These are phyloP conservation scores for Rhodosporidiobolus odoratus DNA, from an alignment of 768 basidiomycete species.

Conservation along the genomic window DNA sequence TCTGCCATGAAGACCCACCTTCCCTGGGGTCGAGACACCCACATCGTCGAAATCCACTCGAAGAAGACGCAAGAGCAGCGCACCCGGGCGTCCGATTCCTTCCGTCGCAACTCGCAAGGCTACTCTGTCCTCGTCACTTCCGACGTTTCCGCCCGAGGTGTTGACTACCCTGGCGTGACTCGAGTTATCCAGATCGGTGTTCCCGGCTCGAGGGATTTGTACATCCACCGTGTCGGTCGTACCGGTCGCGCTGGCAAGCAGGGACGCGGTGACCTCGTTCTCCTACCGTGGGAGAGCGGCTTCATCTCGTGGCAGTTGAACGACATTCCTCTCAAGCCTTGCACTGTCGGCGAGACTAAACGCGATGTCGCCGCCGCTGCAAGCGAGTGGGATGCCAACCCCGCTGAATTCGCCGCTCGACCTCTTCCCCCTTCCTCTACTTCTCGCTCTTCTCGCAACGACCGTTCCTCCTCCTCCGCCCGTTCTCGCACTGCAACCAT, in stretches of 20 bases:
- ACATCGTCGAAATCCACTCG: slow-evolving; percentile 68
- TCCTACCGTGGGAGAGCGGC: slow-evolving; percentile 54
- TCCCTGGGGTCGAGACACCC: slow-evolving; percentile 58
- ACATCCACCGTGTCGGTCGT: slow-evolving; percentile 50
- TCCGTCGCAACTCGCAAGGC: slow-evolving; percentile 63
- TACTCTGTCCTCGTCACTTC: slow-evolving; percentile 51
- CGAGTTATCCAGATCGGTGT: slow-evolving; percentile 79
- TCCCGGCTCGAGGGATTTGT: slow-evolving; percentile 59
- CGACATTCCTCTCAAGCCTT: slow-evolving; percentile 63
- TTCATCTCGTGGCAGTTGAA: slow-evolving; percentile 60
- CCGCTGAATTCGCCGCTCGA: slow-evolving; percentile 14
- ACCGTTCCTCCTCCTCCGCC: background rate
- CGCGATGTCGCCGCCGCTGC: slow-evolving; percentile 54
- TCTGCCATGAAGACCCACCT: slow-evolving; percentile 51
- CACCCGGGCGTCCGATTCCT: slow-evolving; percentile 53
- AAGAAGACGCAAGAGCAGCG: slow-evolving; percentile 55
- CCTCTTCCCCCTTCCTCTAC: background rate
- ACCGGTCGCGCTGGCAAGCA: slow-evolving; percentile 51
- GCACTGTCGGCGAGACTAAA: slow-evolving; percentile 54
- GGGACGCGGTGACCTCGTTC: slow-evolving; percentile 58
- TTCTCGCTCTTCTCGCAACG: slow-evolving; percentile 5
- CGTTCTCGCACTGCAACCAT: slow-evolving; percentile 14
- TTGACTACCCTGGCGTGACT: slow-evolving; percentile 65
- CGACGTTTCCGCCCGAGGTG: slow-evolving; percentile 55
- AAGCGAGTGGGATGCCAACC: slow-evolving; percentile 52